Conservation (phyloP, 257 asterid genomes). For the Nicotiana knightiana region DNA sequence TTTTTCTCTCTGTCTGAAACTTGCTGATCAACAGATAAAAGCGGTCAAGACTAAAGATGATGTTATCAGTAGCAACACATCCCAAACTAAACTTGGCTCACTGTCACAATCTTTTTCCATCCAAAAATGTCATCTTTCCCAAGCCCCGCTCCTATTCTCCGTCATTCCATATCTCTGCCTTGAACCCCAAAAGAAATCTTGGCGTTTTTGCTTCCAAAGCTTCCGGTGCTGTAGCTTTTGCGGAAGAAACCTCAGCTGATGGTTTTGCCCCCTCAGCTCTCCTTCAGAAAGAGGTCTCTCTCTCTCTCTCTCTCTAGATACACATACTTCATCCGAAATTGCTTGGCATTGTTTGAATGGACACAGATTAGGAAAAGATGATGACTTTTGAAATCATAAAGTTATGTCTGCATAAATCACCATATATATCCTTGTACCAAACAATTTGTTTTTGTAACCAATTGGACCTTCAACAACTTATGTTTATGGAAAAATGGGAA, state of each 20-base stretch:
- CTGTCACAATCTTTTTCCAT: background rate
- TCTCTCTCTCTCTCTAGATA: background rate
- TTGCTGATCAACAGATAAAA: background rate
- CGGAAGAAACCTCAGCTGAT: background rate
- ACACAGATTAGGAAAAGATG: background rate
- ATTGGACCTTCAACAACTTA: background rate
- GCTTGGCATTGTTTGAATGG: background rate
- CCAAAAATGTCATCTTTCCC: background rate
- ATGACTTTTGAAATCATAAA: background rate
- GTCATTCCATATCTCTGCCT: too few species aligned
- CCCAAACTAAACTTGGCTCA: background rate
- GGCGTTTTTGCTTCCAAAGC: background rate
- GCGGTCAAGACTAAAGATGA: background rate
- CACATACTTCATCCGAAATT: background rate
- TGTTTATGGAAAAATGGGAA: background rate
- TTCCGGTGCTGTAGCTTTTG: background rate
- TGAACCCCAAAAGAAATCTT: background rate
- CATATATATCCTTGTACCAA: background rate
- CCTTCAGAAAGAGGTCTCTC: conserved; percentile 22
- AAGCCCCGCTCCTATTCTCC: background rate
- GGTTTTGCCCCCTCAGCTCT: conserved; percentile 6
- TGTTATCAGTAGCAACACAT: conserved; percentile 15
- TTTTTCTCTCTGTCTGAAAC: background rate
- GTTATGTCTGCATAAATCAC: too few species aligned
- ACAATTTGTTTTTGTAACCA: background rate